phyloP scores from a whole-genome alignment of 2,329 filamentous ascomycete species.

The Exophiala viscosa region DNA sequence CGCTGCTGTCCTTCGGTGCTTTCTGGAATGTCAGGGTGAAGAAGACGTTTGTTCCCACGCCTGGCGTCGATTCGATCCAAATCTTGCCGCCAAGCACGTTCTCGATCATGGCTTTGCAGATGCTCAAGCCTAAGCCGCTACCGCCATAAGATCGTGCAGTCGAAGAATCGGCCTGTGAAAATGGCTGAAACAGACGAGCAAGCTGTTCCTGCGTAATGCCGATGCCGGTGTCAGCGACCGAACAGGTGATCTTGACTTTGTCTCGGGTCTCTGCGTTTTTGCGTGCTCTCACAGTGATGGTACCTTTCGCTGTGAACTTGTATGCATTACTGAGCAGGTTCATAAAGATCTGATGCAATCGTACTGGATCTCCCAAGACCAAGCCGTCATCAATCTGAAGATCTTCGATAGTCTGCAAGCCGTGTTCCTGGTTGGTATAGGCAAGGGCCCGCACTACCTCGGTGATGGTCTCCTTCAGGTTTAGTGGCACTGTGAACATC shows the following conservation, averaged over 20 bases:
- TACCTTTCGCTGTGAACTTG: conserved; percentile 58
- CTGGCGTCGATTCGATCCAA: conserved; percentile 53
- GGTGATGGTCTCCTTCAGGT: conserved; percentile 64
- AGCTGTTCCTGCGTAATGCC: conserved; percentile 66
- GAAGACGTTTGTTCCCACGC: conserved; percentile 54
- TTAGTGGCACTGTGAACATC: conserved; percentile 77
- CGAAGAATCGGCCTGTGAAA: conserved; percentile 59
- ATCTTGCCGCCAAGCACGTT: conserved; percentile 59
- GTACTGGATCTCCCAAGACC: conserved; percentile 80
- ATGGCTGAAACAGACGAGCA: conserved; percentile 56
- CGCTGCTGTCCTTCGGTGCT: conserved; percentile 59
- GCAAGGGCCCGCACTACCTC: conserved; percentile 62
- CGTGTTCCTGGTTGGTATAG: conserved; percentile 60
- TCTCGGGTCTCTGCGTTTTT: conserved; percentile 35
- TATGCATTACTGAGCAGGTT: conserved; percentile 61
- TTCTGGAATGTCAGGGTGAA: conserved; percentile 87
- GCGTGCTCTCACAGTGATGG: conserved; percentile 45
- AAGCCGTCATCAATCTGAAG: conserved; percentile 61
- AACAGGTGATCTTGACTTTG: conserved; percentile 38
- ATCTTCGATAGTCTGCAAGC: conserved; percentile 60
- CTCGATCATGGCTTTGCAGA: conserved; percentile 61
- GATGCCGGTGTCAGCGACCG: conserved; percentile 61
- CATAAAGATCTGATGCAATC: conserved; percentile 65
- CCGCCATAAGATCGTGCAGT: conserved; percentile 61
- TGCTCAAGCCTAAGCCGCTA: conserved; percentile 57